Evolutionary conservation across 495 filamentous ascomycete species (phyloP), one percentile per base, ranked within the genome.

Genomic region (Annulohypoxylon moriforme): DNA sequence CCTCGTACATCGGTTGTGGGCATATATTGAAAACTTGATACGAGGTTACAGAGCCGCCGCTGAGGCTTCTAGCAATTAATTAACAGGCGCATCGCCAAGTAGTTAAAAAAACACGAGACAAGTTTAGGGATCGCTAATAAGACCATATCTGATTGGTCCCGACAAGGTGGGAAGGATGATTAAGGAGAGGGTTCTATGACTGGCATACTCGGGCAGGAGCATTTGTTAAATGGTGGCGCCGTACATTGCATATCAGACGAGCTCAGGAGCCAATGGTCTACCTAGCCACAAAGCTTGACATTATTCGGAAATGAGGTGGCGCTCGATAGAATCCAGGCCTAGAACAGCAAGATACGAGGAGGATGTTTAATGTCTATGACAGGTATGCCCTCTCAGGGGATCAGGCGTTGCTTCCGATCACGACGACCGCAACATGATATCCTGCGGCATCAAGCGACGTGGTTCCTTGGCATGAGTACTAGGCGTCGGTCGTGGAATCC

Each of bases 1-100:
- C 33, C 49, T 62, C 34, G 61, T 42, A 53, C 61, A 47, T 69
- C 71, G 71, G 71, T 69, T 73, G 61, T 73, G 66, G 50, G 61
- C 71, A 73, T 73, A 64, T 72, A 73, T 73, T 69, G 64, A 59
- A 62, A 69, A 60, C 61, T 66, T 66, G 71, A 73, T 73, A 73
- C 71, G 71, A 69, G 71, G 71, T 73, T 69, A 66, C 71, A 61
- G 38, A 64, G 44, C 20, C 52, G 60, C 59, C 16, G 34, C 56
- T 52, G 60, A 36, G 64, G 33, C 24, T 49, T 56, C 49, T 47
- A 36, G 61, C 60, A 66, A 46, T 66, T 69, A 69, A 63, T 62
- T 33, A 62, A 73, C 62, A 57, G 50, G 11, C 33, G 22, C 52
- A 52, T 67, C 34, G 71, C 66, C 61, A 73, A 66, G 71, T 73